Evolutionary conservation across 305 asterid genomes (phyloP), one percentile per base, ranked within the genome.

Genomic region (Fraxinus sp.): DNA sequence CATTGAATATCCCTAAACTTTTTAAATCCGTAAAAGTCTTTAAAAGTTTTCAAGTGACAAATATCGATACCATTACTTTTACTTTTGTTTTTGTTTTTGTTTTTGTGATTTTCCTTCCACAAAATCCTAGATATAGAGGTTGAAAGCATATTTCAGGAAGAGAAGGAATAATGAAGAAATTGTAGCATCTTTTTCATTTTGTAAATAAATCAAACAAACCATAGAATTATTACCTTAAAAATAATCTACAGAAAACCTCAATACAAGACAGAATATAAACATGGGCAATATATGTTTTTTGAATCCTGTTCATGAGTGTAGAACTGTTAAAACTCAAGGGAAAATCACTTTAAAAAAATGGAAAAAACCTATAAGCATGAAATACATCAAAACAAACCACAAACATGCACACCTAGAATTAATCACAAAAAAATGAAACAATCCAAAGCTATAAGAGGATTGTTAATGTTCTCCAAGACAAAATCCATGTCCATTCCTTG

Each of bases 361-460:
- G 22, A 57, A 57, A 46, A 13, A 46, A 46, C 24, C 28, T 78
- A 49, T 75, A 20, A 22, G 39, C 57, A 39, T n/a, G 30, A 75
- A 75, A 37, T 20, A 41, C 64, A 75, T 33, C 62, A 52, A 52
- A 52, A 1, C 62, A 52, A 52, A 16, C 62, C 7, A 20, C 3
- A 62, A 62, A 9, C 32, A 22, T 62, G 30, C 72, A 52, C 79
- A 22, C 35, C 36, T 14, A 10, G 9, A 76, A 41, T 20, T 41
- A 20, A 70, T 85, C 72, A 93, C 73, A 93, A 88, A 76, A 93
- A 93, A 85, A 93, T 93, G 83, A 93, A 93, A 83, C 97, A 93
- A 84, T 93, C 98, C 91, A 93, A 84, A 26, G 98, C 95, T 78
- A 93, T 91, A 8, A 76, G 93, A 52, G 98, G 97, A 87, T 92